Evolutionary conservation across 2,329 filamentous ascomycete genomes (phyloP).

Genomic region (Fusarium setosum): DNA sequence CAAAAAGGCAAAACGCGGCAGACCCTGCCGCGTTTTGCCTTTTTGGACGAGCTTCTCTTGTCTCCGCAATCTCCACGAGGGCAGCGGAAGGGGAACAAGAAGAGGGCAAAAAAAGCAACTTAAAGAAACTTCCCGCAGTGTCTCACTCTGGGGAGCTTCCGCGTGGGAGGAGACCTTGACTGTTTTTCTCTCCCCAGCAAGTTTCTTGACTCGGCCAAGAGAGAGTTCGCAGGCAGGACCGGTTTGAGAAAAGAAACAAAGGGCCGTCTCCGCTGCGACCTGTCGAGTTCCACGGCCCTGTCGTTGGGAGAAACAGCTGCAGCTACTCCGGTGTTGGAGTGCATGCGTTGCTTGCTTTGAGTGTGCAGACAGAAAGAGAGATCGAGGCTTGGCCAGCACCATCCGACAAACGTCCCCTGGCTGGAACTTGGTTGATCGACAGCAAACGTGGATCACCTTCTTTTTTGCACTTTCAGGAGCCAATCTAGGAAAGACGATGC

Average conservation of each 20-base stretch:
- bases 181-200: conserved; percentile 5
- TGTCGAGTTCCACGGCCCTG: conserved; percentile 23
- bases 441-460: conserved; percentile 18
- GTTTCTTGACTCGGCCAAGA: conserved; percentile 10
- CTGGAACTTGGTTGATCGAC: conserved; percentile 27
- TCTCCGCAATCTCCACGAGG: conserved; percentile 41
- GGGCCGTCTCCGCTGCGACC: conserved; percentile 27
- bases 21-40: conserved; percentile 33
- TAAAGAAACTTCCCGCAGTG: conserved; percentile 37
- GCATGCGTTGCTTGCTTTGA: conserved; percentile 27
- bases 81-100: conserved; percentile 11
- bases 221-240: conserved; percentile 28
- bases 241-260: conserved; percentile 18
- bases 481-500: conserved; percentile 38
- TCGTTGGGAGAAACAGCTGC: conserved; percentile 24
- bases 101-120: conserved; percentile 32
- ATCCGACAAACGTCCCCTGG: conserved; percentile 8
- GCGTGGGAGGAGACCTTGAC: conserved; percentile 26
- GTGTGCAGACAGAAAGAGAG: too few species aligned
- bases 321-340: conserved; percentile 7
- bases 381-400: conserved; percentile 16
- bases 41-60: conserved; percentile 22
- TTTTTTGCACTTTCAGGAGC: conserved; percentile 32
- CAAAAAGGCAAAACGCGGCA: too few species aligned
- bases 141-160: conserved; percentile 36